These are phyloP conservation scores for Plantago ovata DNA, from an alignment of 257 asterid genomes.

Conservation along the genomic window DNA sequence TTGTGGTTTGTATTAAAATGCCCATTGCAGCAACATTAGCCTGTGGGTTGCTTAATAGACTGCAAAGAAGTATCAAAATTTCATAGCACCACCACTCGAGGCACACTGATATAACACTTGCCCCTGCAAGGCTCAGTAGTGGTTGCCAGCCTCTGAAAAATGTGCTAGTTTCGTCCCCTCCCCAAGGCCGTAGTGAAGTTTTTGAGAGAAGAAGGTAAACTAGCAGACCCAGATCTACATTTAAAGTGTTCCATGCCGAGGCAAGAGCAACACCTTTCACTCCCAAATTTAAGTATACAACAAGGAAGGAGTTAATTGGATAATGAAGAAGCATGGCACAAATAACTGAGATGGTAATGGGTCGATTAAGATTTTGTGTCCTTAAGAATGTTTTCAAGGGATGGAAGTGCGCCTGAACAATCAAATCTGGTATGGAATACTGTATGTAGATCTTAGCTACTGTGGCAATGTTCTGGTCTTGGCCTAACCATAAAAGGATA, in stretches of 20 bases:
- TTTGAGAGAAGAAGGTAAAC: slow-evolving; percentile 30
- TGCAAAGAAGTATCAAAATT: slow-evolving; percentile 36
- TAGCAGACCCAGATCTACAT: slow-evolving; percentile 34
- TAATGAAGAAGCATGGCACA: slow-evolving; percentile 42
- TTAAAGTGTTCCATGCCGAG: slow-evolving; percentile 44
- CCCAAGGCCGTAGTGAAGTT: slow-evolving; percentile 38
- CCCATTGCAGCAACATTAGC: slow-evolving; percentile 50
- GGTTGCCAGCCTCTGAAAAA: slow-evolving; percentile 33
- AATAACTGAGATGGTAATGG: slow-evolving; percentile 35
- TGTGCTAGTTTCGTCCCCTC: slow-evolving; percentile 20
- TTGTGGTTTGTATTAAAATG: slow-evolving; percentile 41
- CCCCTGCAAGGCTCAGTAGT: slow-evolving; percentile 32
- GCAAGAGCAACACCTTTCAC: slow-evolving; percentile 51
- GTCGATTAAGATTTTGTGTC: slow-evolving; percentile 49
- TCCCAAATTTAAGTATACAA: slow-evolving; percentile 31
- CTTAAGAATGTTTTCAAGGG: slow-evolving; percentile 44
- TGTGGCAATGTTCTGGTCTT: slow-evolving; percentile 28
- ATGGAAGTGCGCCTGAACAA: slow-evolving; percentile 44
- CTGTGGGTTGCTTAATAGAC: slow-evolving; percentile 35
- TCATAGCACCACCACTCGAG: slow-evolving; percentile 59
- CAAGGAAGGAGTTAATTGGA: slow-evolving; percentile 41
- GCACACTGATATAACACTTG: slow-evolving; percentile 43
- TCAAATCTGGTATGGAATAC: slow-evolving; percentile 46
- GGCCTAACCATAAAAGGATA: slow-evolving; percentile 43
- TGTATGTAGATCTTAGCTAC: slow-evolving; percentile 35